Base-by-base conservation (phyloP, 1,284 basidiomycete species). In the Stygiomarasmius scandens region DNA sequence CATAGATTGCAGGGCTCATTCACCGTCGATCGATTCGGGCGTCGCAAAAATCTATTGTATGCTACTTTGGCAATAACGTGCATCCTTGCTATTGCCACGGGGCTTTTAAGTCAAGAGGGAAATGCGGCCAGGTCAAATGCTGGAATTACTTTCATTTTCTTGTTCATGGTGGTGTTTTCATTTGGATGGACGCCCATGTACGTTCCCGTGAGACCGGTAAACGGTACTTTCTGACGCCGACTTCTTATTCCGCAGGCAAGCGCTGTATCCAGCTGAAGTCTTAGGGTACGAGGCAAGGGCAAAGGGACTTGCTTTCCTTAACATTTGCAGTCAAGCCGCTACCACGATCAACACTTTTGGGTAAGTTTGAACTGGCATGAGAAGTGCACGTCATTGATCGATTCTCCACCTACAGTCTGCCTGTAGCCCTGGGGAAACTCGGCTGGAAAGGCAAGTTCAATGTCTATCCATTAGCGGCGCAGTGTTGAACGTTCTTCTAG, bases 111-210 rank as follows among this genome's bases (percentile, higher is more conserved):
- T 56, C 60, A 65, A 4, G 64, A 65, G 22, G 69, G 68, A 6
- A 72, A 65, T 53, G 61, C 64, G 1, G 66, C 66, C 2, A 69
- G 73, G 25, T 68, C 77, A 12, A 80, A 74, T 59, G 77, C 78
- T 1, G 79, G 78, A 1, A 79, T 81, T 32, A 71, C 74, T 0
- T 79, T 79, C 58, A 75, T 80, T 36, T 79, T 75, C 64, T 63
- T 80, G 45, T 79, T 79, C 69, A 79, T 80, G 77, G 78, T 80
- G 12, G 67, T 79, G 20, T 81, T 77, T 63, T 80, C 78, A 3
- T 81, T 80, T 62, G 81, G 82, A 25, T 84, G 78, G 77, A 84
- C 82, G 2, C 78, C 81, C 0, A 78, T 84, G 72, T 77, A 58
- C 58, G 74, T 66, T 44, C 27, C 11, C 9, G 9, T 47, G 29